Percentiles rank a stretch among this genome's conserved stretches.
phyloP scores from a whole-genome alignment of 108 stramenopile genomes.

The Bacterosira constricta region DNA sequence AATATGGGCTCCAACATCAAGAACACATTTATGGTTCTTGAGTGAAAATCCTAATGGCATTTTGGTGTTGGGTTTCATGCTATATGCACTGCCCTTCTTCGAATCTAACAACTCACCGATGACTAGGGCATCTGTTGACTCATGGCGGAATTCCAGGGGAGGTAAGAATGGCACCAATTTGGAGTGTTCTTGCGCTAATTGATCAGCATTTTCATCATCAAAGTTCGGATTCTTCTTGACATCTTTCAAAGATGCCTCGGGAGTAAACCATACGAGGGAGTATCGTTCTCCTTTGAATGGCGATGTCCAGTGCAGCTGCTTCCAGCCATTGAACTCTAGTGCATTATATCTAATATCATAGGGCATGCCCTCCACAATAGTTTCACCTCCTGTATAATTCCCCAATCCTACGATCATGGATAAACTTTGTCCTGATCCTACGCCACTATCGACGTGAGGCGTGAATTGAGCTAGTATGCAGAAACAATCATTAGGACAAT shows the following conservation, averaged over 20 bases:
- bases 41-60: conserved; percentile 41
- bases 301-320: conserved; percentile 86
- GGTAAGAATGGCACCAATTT: conserved; percentile 35
- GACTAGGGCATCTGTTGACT: conserved; percentile 57
- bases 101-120: conserved; percentile 53
- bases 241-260: conserved; percentile 34
- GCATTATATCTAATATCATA: conserved; percentile 83
- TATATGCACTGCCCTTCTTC: conserved; percentile 44
- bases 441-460: conserved; percentile 92
- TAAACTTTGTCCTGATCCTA: conserved; percentile 79
- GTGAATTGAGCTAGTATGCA: conserved; percentile 70
- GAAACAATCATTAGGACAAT: not conserved
- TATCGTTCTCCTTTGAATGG: conserved; percentile 87
- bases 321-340: conserved; percentile 93
- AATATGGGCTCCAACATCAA: conserved; percentile 60
- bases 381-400: conserved; percentile 83
- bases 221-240: conserved; percentile 2
- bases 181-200: conserved; percentile 32
- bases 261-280: conserved; percentile 93
- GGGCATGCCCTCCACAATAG: conserved; percentile 71
- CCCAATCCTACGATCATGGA: conserved; percentile 93
- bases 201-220: conserved; percentile 30
- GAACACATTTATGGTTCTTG: conserved; percentile 33
- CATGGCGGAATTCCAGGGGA: conserved; percentile 34
- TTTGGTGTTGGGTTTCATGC: not conserved